phyloP scores from a whole-genome alignment of 176 grass and related monocot species.

The Lolium multiflorum region DNA sequence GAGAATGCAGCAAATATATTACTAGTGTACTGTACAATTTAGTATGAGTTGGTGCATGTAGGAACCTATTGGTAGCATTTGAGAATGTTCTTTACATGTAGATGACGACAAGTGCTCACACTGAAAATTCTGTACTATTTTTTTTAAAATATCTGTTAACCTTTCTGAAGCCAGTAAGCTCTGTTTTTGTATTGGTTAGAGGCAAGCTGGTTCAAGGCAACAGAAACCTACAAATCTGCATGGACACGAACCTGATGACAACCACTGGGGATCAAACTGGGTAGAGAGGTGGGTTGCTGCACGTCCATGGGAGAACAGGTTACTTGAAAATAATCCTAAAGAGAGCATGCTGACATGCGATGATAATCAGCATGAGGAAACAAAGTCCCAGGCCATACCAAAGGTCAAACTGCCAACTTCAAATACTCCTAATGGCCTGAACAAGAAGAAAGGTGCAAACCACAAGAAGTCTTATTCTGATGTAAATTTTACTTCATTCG shows the following conservation, averaged over 20 bases:
- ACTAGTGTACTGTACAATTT: background rate
- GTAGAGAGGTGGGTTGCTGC: constrained; percentile 98
- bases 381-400: constrained; percentile 51
- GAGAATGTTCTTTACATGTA: constrained; percentile 25
- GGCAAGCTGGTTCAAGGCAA: constrained; percentile 89
- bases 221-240: constrained; percentile 47
- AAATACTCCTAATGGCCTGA: constrained; percentile 42
- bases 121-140: constrained; percentile 1
- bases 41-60: background rate
- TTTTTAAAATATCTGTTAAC: constrained; percentile 33
- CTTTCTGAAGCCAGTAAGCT: constrained; percentile 1
- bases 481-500: constrained; percentile 65
- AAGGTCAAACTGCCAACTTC: constrained; percentile 50
- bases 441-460: constrained; percentile 55
- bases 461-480: constrained; percentile 72
- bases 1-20: background rate
- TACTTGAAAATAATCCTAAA: constrained; percentile 77
- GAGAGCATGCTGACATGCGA: constrained; percentile 49
- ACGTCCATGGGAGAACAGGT: constrained; percentile 93
- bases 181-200: constrained; percentile 57
- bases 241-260: constrained; percentile 62
- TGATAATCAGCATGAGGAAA: constrained; percentile 61
- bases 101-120: background rate
- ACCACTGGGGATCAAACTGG: constrained; percentile 98
- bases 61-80: constrained; percentile 15